Evolutionary conservation across 495 filamentous ascomycete genomes (phyloP).

Genomic region (Trichoderma reesei): DNA sequence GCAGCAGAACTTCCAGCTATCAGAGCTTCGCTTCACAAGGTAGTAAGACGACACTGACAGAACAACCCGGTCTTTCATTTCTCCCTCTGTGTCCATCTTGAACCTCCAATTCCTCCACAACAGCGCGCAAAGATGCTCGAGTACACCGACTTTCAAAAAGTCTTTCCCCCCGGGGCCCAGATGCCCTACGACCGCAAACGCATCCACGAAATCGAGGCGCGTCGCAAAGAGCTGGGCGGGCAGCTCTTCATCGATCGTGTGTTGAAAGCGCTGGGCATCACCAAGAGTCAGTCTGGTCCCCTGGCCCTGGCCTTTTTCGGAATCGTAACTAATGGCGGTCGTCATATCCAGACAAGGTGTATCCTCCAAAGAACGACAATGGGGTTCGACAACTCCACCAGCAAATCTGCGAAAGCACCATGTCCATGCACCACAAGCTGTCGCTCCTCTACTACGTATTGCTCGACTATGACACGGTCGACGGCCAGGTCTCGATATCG

Average conservation of each 20-base stretch:
- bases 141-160: conserved; percentile 46
- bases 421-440: conserved; percentile 62
- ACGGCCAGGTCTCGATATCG: conserved; percentile 39
- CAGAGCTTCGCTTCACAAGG: not conserved
- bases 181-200: conserved; percentile 51
- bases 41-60: too few relatives aligned
- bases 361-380: conserved; percentile 57
- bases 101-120: not conserved
- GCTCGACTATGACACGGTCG: conserved; percentile 53
- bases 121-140: conserved; percentile 27
- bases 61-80: not conserved
- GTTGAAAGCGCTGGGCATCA: conserved; percentile 57
- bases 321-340: conserved; percentile 5
- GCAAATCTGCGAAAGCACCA: conserved; percentile 47
- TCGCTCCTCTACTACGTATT: conserved; percentile 73
- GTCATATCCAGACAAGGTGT: conserved; percentile 40
- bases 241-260: conserved; percentile 67
- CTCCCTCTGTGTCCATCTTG: not conserved
- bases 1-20: not conserved
- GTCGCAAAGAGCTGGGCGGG: conserved; percentile 53
- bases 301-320: not conserved
- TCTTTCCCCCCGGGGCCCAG: conserved; percentile 54
- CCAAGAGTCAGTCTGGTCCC: conserved; percentile 41
- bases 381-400: conserved; percentile 56
- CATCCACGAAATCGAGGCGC: conserved; percentile 48